Evolutionary conservation across 306 rosid genomes (phyloP), one percentile per base, ranked within the genome.

Genomic region (Senna siamea): DNA sequence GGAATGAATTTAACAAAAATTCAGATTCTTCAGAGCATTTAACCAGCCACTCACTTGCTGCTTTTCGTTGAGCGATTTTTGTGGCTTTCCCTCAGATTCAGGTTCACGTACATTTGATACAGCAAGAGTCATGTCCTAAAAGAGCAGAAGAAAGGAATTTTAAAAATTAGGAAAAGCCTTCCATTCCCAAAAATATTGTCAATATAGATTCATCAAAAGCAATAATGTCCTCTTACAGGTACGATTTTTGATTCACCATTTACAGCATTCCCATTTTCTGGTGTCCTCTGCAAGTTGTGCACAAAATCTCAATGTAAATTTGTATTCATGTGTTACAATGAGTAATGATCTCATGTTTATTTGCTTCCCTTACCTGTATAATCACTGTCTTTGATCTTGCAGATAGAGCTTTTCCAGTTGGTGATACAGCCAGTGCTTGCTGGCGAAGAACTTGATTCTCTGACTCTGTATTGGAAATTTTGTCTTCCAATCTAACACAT

Each of bases 401-500:
- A 75, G 99, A 84, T 47, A 92, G 69, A 79, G 93, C 57, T 79
- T 83, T 95, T 73, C 80, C 98, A 32, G 97, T 93, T 52, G 99
- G 98, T 28, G 99, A 95, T 82, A 86, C 89, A 70, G 93, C 87
- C 90, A 95, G 75, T 82, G 98, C 97, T 86, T 95, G 98, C 84
- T 95, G 99, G 75, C 99, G 99, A 89, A 95, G 94, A 79, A 95
- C 96, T 84, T 95, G 99, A 74, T 95, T 95, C 87, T 95, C 99
- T 2, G 99, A 92, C 85, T 95, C 99, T 57, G 96, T 78, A 82
- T 92, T 95, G 79, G 99, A 92, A 74, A 95, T 84, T 79, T 95
- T 95, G 63, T 95, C 99, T 76, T 92, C 99, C 68, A 95, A 87
- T 89, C 99, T 95, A 81, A 64, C 70, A 44, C 73, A 87, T 48